Conservation (phyloP, 2,329 filamentous ascomycete genomes). For the Alternaria solani region DNA sequence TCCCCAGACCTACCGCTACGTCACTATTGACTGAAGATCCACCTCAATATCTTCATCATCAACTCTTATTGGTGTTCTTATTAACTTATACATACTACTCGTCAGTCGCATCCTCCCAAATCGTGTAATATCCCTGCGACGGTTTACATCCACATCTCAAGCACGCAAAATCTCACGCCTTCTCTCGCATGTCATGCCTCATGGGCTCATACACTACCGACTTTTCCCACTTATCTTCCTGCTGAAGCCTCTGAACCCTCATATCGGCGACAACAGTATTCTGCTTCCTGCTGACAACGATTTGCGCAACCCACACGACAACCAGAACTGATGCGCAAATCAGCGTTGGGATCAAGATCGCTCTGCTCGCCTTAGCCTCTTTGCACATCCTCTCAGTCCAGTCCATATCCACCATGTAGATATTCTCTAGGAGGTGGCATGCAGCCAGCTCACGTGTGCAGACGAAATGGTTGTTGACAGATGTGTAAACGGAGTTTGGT, state of each 20-base stretch:
- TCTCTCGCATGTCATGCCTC: not conserved
- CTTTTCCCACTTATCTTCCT: not conserved
- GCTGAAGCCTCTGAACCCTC: not conserved
- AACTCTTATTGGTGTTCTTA: not conserved
- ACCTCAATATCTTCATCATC: not conserved
- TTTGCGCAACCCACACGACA: not conserved
- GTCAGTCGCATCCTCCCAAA: not conserved
- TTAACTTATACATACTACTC: not conserved
- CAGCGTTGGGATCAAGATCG: not conserved
- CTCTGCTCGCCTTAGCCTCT: not conserved
- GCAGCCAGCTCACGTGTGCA: slow-evolving; percentile 8
- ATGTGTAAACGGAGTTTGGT: not conserved
- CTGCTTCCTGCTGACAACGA: not conserved
- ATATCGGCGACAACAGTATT: not conserved
- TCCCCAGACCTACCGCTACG: no score
- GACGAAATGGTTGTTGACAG: not conserved
- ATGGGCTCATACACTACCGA: not conserved
- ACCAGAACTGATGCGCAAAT: not conserved
- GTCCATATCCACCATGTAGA: not conserved
- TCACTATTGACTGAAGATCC: not conserved
- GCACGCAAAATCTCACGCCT: not conserved
- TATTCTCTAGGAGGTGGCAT: not conserved
- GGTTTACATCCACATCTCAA: not conserved
- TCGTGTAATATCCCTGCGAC: not conserved
- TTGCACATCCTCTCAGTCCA: not conserved